Conservation (phyloP, 441 rosid species). For the Lepidium campestre region DNA sequence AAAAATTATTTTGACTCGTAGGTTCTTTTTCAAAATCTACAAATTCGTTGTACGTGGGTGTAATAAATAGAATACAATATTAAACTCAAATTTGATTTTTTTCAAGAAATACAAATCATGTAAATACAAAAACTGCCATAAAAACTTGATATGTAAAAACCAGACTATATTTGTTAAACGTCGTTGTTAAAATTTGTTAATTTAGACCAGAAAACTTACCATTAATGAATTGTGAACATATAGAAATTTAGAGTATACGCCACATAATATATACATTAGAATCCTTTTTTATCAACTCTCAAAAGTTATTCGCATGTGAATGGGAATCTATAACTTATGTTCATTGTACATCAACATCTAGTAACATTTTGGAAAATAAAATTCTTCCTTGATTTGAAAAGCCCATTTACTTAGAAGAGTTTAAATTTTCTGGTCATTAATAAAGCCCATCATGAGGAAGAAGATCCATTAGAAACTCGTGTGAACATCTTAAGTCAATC, state of each 20-base stretch:
- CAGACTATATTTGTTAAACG: background rate
- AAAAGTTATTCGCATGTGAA: background rate
- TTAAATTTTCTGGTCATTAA: too few relatives aligned
- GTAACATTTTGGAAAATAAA: background rate
- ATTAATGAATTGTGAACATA: background rate
- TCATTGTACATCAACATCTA: background rate
- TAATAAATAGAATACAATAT: too few relatives aligned
- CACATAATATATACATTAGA: background rate
- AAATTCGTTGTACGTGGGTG: background rate
- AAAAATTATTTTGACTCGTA: background rate
- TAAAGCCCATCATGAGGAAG: too few relatives aligned
- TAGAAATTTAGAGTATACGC: background rate
- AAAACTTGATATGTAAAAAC: background rate
- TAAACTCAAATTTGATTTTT: background rate
- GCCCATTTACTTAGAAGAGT: too few relatives aligned
- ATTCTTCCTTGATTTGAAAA: too few relatives aligned
- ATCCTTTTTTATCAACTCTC: background rate
- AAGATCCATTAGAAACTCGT: too few relatives aligned
- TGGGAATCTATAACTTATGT: conserved; percentile 8
- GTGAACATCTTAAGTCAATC: too few relatives aligned
- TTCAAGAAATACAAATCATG: background rate
- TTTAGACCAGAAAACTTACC: background rate
- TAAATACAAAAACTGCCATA: background rate
- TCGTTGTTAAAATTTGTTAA: background rate
- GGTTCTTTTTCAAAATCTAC: background rate